Base-by-base conservation (phyloP, 805 yeast species). In the Starmerella sp. region DNA sequence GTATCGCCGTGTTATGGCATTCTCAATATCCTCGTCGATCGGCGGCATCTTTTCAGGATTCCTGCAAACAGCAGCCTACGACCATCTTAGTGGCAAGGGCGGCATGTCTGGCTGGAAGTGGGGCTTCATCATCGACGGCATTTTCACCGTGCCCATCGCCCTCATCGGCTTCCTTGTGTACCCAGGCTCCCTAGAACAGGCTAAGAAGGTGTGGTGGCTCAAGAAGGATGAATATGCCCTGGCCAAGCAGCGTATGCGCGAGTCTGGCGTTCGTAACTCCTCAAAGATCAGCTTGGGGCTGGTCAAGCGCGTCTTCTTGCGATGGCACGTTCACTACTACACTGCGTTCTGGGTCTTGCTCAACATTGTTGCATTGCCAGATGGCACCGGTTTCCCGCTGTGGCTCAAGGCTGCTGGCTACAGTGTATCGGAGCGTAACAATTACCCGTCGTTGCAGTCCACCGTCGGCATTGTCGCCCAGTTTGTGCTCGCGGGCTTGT, bases 111-210 rank as follows among this genome's bases (percentile, higher is more conserved):
- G 57, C 73, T 82, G 87, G 87, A 75, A 81, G 66, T 82, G 86
- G 87, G 75, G 80, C 68, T 80, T 79, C 62, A 74, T 82, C 50
- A 74, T 82, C 54, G 86, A 83, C 66, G 83, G 86, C 29, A 68
- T 81, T 54, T 66, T 74, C 48, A 67, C 71, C 4, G 60, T 72
- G 17, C 71, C 69, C 4, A 66, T 72, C 15, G 77, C 75, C 0
- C 14, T 73, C 3, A 42, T 63, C 10, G 76, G 76, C 0, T 66
- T 71, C 57, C 69, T 74, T 52, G 65, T 72, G 4, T 71, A 78
- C 51, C 83, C 83, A 5, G 82, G 79, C 44, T 79, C 83, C 22
- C 85, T 74, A 68, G 77, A 77, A 17, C 65, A 61, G 22, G 63
- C 66, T 28, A 62, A 60, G 11, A 51, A 66, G 36, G 61, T 63